These are phyloP conservation scores for Ogataea nitratoaversa DNA, from an alignment of 805 yeast genomes.

Conservation along the genomic window DNA sequence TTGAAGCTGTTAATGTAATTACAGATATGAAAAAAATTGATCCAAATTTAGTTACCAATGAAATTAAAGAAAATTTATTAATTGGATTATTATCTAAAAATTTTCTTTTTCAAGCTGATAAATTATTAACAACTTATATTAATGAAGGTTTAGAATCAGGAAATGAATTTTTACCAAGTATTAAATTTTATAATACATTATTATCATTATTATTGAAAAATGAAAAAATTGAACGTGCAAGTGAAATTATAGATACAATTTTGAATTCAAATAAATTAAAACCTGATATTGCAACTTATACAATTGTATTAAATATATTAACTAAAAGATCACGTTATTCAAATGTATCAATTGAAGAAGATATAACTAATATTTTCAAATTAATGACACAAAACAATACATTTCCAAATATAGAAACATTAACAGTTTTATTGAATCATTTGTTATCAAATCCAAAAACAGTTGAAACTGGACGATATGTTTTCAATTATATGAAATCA, in stretches of 20 bases:
- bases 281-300: constrained; percentile 61
- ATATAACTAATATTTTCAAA: constrained; percentile 25
- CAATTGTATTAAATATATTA: constrained; percentile 51
- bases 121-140: constrained; percentile 23
- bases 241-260: constrained; percentile 45
- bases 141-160: constrained; percentile 26
- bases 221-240: constrained; percentile 41
- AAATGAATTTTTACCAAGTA: constrained; percentile 36
- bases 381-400: constrained; percentile 36
- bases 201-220: constrained; percentile 38
- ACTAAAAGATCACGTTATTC: constrained; percentile 47
- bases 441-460: constrained; percentile 45
- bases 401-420: constrained; percentile 39
- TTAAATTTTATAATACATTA: constrained; percentile 49
- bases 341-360: constrained; percentile 30
- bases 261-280: constrained; percentile 30
- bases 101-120: constrained; percentile 38
- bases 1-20: constrained; percentile 39
- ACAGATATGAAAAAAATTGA: constrained; percentile 30
- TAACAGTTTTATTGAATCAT: constrained; percentile 50
- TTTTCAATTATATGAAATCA: constrained; percentile 40
- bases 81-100: constrained; percentile 40
- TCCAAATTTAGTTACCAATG: constrained; percentile 32
- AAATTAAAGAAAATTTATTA: constrained; percentile 41
- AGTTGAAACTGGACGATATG: constrained; percentile 45